These are phyloP conservation scores for Chamaecyparis obtusa DNA, from an alignment of 75 land plant species.

Conservation along the genomic window DNA sequence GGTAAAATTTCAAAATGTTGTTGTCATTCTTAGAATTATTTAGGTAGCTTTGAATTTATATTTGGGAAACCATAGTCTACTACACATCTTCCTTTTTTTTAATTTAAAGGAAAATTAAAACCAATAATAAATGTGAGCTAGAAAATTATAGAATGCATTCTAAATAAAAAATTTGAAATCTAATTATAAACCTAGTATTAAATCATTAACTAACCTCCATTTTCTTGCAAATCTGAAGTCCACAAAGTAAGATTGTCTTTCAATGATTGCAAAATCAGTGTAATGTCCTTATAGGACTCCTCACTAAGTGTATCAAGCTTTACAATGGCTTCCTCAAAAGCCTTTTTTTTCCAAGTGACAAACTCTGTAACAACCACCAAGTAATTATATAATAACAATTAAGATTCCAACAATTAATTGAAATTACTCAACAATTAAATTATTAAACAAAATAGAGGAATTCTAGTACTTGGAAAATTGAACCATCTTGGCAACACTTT, in stretches of 20 bases:
- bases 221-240: constrained; percentile 97
- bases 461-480: background rate
- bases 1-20: background rate
- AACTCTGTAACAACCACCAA: constrained; percentile 49
- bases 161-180: background rate
- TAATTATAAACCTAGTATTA: background rate
- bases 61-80: background rate
- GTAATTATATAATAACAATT: background rate
- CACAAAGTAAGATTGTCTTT: constrained; percentile 95
- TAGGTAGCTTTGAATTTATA: background rate
- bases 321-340: constrained; percentile 97
- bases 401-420: background rate
- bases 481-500: background rate
- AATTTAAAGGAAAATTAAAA: background rate
- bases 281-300: constrained; percentile 97
- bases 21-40: background rate
- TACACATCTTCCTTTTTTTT: background rate
- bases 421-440: background rate
- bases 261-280: constrained; percentile 89
- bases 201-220: constrained; percentile 54
- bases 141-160: too few species aligned
- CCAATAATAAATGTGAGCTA: too few species aligned
- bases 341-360: constrained; percentile 95
- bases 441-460: background rate
- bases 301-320: constrained; percentile 93